These are phyloP conservation scores for Solanum chacoense DNA, from an alignment of 305 asterid genomes.

Conservation along the genomic window DNA sequence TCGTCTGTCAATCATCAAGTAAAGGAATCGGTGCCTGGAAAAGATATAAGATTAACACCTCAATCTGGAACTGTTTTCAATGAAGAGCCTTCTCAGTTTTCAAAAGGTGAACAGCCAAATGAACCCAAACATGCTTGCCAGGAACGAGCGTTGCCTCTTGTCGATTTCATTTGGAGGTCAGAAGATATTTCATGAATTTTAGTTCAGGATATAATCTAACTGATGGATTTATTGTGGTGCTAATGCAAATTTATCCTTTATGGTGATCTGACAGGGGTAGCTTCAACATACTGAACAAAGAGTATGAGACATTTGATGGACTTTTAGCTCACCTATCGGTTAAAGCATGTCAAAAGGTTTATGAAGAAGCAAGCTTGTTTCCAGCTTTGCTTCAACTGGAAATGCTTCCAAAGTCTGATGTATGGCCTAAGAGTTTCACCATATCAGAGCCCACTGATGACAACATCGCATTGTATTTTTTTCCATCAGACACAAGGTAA, in stretches of 20 bases:
- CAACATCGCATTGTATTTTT: slow-evolving; percentile 50
- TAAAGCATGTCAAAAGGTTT: slow-evolving; percentile 35
- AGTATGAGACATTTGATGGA: slow-evolving; percentile 9
- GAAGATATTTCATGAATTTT: background rate
- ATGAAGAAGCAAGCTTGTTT: slow-evolving; percentile 17
- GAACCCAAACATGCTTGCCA: slow-evolving; percentile 1
- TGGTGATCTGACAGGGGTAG: slow-evolving; percentile 33
- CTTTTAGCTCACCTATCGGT: slow-evolving; percentile 37
- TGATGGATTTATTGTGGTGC: background rate
- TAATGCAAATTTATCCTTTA: background rate
- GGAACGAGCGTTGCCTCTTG: slow-evolving; percentile 19
- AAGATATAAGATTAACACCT: background rate
- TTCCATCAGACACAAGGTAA: slow-evolving; percentile 44
- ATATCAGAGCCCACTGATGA: slow-evolving; percentile 14
- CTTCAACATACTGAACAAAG: slow-evolving; percentile 22
- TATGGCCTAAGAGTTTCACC: slow-evolving; percentile 25
- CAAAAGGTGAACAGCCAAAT: background rate
- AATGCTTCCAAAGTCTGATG: slow-evolving; percentile 17
- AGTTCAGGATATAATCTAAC: background rate
- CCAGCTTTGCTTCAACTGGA: slow-evolving; percentile 23
- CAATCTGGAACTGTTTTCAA: background rate
- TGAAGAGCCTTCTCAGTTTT: background rate
- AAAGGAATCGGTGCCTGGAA: background rate
- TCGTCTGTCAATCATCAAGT: background rate
- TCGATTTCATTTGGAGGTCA: slow-evolving; percentile 41